Evolutionary conservation across 805 yeast species (phyloP), one percentile per base, ranked within the genome.

Genomic region (Pichia eremophila): DNA sequence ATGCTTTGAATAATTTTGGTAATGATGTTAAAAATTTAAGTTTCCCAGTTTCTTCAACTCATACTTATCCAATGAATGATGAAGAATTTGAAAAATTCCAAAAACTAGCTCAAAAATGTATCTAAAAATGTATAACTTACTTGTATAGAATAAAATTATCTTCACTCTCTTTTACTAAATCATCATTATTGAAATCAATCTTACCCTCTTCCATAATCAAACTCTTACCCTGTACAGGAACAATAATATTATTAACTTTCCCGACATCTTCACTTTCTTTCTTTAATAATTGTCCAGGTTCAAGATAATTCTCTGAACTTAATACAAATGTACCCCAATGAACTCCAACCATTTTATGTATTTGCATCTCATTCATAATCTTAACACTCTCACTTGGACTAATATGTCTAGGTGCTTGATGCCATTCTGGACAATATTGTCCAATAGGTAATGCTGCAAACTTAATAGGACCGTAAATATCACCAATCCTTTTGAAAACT

Each of bases 261-360:
- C 63, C 67, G 17, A 55, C 55, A n/a, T 54, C 62, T 46, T 56
- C 61, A 0, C 90, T 82, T 44, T 78, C 61, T 41, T 68, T 63
- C 41, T 73, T 74, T 39, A 90, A 64, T 57, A 72, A 65, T 46
- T 71, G 66, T 50, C 85, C 83, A 1, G 97, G 97, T 62, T 90
- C 98, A 36, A 86, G 61, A 54, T 83, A 87, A 47, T 86, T 84
- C 63, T 91, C 98, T 41, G 89, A 84, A 62, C 95, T 85, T 55
- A 91, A 67, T 27, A 88, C 81, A 65, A 89, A 91, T 0, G 98
- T 91, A 0, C 98, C 98, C 95, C 96, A 91, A 64, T 91, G 98
- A 32, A 91, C 88, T 1, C 98, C 98, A 45, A 84, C 76, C 65
- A 86, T 77, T 51, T 74, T 76, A 48, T 72, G 63, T 2, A 86